phyloP scores from a whole-genome alignment of 371 early-diverging fungal genomes.

The Globomyces sp. region DNA sequence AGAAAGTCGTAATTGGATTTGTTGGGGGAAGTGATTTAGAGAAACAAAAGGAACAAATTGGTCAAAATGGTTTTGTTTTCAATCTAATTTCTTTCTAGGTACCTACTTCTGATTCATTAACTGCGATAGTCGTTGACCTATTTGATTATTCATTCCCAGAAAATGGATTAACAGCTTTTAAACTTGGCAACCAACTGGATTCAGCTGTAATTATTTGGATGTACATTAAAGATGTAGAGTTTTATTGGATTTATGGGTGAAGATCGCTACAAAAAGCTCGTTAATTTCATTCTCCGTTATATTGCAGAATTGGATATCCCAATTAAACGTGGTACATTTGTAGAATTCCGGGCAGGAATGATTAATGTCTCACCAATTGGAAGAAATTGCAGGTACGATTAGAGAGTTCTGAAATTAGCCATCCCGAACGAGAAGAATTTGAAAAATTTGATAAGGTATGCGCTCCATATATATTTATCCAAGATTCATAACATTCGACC shows the following conservation, averaged over 20 bases:
- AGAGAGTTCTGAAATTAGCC: slow-evolving; percentile 31
- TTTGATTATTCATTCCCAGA: slow-evolving; percentile 99
- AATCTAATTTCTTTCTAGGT: neutral
- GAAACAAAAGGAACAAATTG: slow-evolving; percentile 99
- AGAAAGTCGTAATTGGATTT: slow-evolving; percentile 94
- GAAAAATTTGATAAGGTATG: slow-evolving; percentile 75
- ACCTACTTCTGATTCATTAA: neutral
- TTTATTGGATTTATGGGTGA: slow-evolving; percentile 96
- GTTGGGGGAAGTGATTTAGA: slow-evolving; percentile 98
- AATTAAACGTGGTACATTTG: slow-evolving; percentile 97
- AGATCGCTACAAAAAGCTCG: slow-evolving; percentile 91
- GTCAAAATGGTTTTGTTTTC: slow-evolving; percentile 64
- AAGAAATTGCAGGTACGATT: slow-evolving; percentile 82
- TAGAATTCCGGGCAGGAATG: slow-evolving; percentile 99
- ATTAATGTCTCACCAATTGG: slow-evolving; percentile 99
- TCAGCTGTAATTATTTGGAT: slow-evolving; percentile 32
- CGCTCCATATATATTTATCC: too few species aligned
- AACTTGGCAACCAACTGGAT: slow-evolving; percentile 69
- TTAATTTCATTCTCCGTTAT: slow-evolving; percentile 90
- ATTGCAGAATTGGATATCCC: slow-evolving; percentile 97
- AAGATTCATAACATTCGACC: slow-evolving; percentile 77
- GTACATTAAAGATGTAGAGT: slow-evolving; percentile 53
- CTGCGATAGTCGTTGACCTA: slow-evolving; percentile 58
- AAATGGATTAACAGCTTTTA: slow-evolving; percentile 98
- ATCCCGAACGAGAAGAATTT: slow-evolving; percentile 92